Conservation (phyloP, 163 green algal genomes). For the Chlorella variabilis region DNA sequence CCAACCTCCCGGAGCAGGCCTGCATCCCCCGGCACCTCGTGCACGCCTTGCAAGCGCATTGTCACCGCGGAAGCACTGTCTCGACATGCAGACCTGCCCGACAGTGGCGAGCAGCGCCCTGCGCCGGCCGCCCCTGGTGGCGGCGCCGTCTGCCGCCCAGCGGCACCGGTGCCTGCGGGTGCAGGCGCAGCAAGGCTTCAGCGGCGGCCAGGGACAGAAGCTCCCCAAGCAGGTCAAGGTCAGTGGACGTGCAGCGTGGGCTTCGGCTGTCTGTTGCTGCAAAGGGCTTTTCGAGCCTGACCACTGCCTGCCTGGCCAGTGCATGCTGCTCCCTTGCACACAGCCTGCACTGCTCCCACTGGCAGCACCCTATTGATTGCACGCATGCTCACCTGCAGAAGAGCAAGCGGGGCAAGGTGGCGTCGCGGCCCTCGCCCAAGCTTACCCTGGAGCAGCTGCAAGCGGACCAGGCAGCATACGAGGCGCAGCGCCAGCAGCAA, state of each 20-base stretch:
- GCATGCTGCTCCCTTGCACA: neutral
- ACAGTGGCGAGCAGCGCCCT: neutral
- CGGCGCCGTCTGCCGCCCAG: neutral
- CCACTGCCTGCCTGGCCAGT: neutral
- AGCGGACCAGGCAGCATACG: constrained; percentile 26
- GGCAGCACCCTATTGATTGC: neutral
- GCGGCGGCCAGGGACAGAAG: constrained; percentile 14
- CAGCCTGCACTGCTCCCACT: neutral
- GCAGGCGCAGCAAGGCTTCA: constrained; percentile 18
- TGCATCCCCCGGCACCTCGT: neutral
- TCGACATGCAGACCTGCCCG: neutral
- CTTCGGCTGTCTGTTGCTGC: too few relatives aligned
- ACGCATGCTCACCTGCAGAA: constrained; percentile 6
- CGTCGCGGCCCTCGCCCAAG: constrained; percentile 28
- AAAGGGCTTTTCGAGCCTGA: too few relatives aligned
- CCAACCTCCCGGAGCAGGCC: too few relatives aligned
- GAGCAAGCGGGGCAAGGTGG: constrained; percentile 46
- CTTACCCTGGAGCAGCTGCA: constrained; percentile 45
- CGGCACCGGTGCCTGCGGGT: constrained; percentile 15
- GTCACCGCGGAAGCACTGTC: neutral
- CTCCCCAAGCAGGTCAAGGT: constrained; percentile 38
- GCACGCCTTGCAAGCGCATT: too few relatives aligned
- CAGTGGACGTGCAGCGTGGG: neutral
- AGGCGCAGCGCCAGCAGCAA: constrained; percentile 16
- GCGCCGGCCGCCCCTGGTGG: neutral